Conservation (phyloP, 2,329 filamentous ascomycete species). For the Trichoderma sp. region DNA sequence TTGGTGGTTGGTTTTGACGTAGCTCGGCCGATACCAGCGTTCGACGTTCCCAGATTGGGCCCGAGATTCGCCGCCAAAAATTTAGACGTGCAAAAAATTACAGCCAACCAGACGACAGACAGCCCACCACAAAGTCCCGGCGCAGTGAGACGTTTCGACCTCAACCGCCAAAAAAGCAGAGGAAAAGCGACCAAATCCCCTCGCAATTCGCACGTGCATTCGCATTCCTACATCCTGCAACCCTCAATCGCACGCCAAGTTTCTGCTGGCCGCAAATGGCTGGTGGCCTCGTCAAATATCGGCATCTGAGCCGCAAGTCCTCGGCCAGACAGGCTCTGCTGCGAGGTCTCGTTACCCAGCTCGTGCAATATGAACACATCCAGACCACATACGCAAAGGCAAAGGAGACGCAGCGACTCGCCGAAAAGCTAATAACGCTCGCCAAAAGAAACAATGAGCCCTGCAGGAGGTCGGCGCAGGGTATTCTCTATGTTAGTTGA, state of each 20-base stretch:
- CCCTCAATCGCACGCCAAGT: neutral
- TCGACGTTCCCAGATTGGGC: slow-evolving; percentile 23
- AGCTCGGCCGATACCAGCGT: slow-evolving; percentile 24
- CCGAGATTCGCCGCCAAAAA: slow-evolving; percentile 30
- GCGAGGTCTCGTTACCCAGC: slow-evolving; percentile 91
- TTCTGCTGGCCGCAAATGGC: slow-evolving; percentile 59
- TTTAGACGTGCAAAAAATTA: slow-evolving; percentile 30
- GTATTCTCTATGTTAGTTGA: slow-evolving; percentile 72
- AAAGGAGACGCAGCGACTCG: slow-evolving; percentile 91
- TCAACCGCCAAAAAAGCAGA: neutral
- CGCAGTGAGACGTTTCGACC: neutral
- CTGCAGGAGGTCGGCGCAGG: slow-evolving; percentile 68
- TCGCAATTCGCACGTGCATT: neutral
- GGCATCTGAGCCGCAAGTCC: slow-evolving; percentile 81
- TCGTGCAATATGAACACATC: slow-evolving; percentile 91
- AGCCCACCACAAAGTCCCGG: slow-evolving; percentile 11
- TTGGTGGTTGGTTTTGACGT: slow-evolving; percentile 18
- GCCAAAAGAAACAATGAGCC: slow-evolving; percentile 91
- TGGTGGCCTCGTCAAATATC: slow-evolving; percentile 81
- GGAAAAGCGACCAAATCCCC: neutral
- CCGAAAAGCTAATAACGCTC: slow-evolving; percentile 90
- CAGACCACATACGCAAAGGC: slow-evolving; percentile 94
- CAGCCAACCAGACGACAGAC: slow-evolving; percentile 20
- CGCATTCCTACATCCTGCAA: neutral
- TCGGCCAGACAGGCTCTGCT: slow-evolving; percentile 88